Base-by-base conservation (phyloP, 1,139 yeast genomes). In the Hanseniaspora gamundiae region DNA sequence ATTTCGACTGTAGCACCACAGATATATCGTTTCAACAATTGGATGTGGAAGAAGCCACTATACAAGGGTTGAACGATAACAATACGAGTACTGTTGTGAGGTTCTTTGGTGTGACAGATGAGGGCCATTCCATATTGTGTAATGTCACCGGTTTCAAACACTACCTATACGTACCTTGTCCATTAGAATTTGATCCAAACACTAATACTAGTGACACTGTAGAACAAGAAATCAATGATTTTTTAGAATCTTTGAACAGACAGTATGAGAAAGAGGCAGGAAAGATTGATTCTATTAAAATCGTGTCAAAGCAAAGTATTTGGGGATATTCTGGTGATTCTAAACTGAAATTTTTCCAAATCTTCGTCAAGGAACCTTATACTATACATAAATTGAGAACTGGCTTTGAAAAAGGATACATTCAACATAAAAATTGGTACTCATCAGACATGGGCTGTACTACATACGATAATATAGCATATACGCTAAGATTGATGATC, bases 121-220 rank as follows among this genome's bases (percentile, higher is more conserved):
- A 76, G 47, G 98, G 98, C 4, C 68, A 86, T 57, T 84, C 97
- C 0, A 86, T 93, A 19, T 69, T 88, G 49, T 88, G 97, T 66
- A 86, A 80, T 53, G 93, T 93, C 17, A 76, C 82, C 2, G 95
- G 94, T 9, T 93, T 93, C 58, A 63, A 75, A 47, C 98, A 93
- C 59, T 93, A 93, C 60, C 74, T 93, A 49, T 93, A 86, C 54
- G 93, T 84, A 2, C 95, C 96, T 0, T 93, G 87, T 7, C 98
- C 98, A 1, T 69, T 74, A 45, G 85, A 44, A 10, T 47, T 49
- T 17, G 57, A 52, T 13, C 52, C 59, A 20, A 46, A 49, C n/a
- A 38, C 41, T 17, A 16, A 86, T 3, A n/a, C n/a, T n/a, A n/a
- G n/a, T n/a, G n/a, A n/a, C n/a, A 82, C 86, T 55, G 69, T 74